phyloP scores from a whole-genome alignment of 2,329 filamentous ascomycete genomes.

The Tetracladium maxilliforme region DNA sequence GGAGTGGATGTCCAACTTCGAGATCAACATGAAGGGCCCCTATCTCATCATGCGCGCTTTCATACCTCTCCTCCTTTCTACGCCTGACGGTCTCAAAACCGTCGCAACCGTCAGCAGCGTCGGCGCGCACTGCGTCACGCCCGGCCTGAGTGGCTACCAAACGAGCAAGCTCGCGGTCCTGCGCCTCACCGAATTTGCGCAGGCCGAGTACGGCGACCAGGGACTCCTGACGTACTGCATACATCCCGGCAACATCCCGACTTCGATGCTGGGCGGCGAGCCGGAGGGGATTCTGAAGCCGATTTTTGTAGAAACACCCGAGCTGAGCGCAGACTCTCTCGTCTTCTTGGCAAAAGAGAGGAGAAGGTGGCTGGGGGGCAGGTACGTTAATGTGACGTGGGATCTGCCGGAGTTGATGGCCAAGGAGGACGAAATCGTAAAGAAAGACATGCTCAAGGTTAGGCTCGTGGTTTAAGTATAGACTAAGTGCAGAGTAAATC shows the following conservation, averaged over 20 bases:
- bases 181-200: conserved; percentile 31
- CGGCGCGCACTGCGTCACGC: conserved; percentile 19
- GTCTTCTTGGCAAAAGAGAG: conserved; percentile 24
- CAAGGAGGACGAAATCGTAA: conserved; percentile 24
- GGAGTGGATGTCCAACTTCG: conserved; percentile 22
- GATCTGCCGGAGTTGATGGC: conserved; percentile 27
- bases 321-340: conserved; percentile 25
- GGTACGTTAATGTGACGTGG: conserved; percentile 28
- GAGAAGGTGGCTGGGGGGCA: conserved; percentile 26
- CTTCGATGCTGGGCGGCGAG: conserved; percentile 8
- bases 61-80: conserved; percentile 13
- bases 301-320: conserved; percentile 17
- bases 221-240: conserved; percentile 23
- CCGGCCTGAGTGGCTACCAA: conserved; percentile 26
- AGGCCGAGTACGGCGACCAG: conserved; percentile 25
- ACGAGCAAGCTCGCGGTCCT: conserved; percentile 31
- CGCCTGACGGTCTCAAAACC: conserved; percentile 17
- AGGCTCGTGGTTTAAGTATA: conserved; percentile 11
- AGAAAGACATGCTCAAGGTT: conserved; percentile 16
- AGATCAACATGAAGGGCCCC: conserved; percentile 31
- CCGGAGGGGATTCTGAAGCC: no score
- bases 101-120: conserved; percentile 31
- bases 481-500: no score
- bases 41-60: conserved; percentile 29
- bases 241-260: conserved; percentile 18